A percentile compares a stretch with the other conserved stretches of the same genome.
These are phyloP conservation scores for Eucalyptus virginea DNA, from an alignment of 345 rosid species.

Conservation along the genomic window DNA sequence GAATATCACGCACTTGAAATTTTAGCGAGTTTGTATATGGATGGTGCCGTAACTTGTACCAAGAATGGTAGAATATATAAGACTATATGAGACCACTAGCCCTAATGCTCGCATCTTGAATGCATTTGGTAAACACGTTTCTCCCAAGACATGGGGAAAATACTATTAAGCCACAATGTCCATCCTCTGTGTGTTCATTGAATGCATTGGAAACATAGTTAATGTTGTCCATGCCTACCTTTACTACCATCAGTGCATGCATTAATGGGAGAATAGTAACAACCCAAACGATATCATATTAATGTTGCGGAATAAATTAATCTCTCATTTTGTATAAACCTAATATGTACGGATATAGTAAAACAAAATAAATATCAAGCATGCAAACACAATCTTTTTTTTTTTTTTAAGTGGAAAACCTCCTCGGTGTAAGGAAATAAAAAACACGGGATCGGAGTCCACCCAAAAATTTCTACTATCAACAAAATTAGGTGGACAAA, in stretches of 20 bases:
- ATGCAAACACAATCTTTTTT: no score
- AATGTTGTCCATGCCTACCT: not conserved
- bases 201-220: not conserved
- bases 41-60: not conserved
- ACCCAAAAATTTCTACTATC: no score
- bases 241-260: not conserved
- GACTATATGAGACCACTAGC: not conserved
- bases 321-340: no score
- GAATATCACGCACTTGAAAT: not conserved
- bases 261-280: no score
- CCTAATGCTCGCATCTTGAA: not conserved
- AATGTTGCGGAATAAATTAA: fast-evolving
- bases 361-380: no score
- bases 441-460: fast-evolving
- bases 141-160: not conserved
- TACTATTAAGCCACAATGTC: not conserved
- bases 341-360: no score
- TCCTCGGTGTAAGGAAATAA: no score
- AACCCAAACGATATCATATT: fast-evolving
- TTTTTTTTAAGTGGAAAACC: no score
- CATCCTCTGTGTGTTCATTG: not conserved
- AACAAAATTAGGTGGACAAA: no score
- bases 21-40: not conserved
- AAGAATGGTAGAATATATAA: not conserved
- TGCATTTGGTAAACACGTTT: not conserved